Base-by-base conservation (phyloP, 2,329 filamentous ascomycete species). In the Aspergillus melleus region DNA sequence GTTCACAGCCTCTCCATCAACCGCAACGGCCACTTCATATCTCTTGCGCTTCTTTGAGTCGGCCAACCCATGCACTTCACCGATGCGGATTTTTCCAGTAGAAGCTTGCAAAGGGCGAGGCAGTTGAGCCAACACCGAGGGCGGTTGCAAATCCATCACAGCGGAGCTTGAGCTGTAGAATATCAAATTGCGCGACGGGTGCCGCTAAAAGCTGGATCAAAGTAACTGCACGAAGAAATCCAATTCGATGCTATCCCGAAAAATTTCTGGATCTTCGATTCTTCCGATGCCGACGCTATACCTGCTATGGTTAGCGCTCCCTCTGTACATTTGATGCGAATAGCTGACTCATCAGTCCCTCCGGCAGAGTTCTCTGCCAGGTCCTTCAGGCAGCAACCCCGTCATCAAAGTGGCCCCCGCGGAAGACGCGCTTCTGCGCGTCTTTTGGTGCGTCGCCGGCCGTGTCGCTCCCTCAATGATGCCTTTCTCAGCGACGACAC, bases 1-100 rank as follows among this genome's bases (percentile, higher is more conserved):
- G 63, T 83, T 86, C 53, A 88, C 75, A 30, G 83, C 82, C 69
- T 88, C 84, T 44, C 85, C 85, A 69, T 88, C 85, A 14, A 87
- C 77, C 1, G 80, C 84, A 20, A 86, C 80, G 32, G 79, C 84
- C 54, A 88, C 78, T 68, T 88, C 86, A 66, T 86, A 83, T 70
- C 86, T 78, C 76, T 88, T 87, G 70, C 84, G 81, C 74, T 86
- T 87, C 73, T 81, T 84, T 47, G 81, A 79, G 55, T 81, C 80
- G 59, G 78, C 78, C 57, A 87, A 72, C 65, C 83, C 81, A 72
- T 80, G 81, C 49, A 87, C 84, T 62, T 79, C 76, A 39, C 75
- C 74, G 64, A 79, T 74, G 32, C 72, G 72, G 42, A 74, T 75
- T 59, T 77, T 74, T 36, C 77, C 76, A 11, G 73, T 75, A 6